Base-by-base conservation (phyloP, 2,329 filamentous ascomycete genomes). In the Calonectria leucothoes region DNA sequence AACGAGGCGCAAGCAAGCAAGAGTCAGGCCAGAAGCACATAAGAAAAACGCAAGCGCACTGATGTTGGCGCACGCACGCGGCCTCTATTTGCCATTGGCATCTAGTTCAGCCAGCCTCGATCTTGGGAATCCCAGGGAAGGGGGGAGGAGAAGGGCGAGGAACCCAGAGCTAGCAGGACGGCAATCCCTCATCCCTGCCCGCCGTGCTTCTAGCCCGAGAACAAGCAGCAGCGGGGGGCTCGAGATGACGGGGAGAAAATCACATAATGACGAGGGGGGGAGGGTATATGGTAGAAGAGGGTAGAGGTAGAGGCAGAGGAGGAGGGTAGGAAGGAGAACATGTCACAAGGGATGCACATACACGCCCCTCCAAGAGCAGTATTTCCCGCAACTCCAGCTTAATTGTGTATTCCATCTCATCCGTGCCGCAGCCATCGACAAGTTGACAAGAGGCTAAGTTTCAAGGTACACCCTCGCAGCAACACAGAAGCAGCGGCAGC, bases 21-120 rank as follows among this genome's bases (percentile, higher is more conserved):
- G 65, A 72, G 57, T 72, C 57, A 72, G 33, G 65, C 70, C 70
- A 68, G 65, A 71, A 63, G 52, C 45, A 57, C 52, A 23, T 35
- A 52, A 29, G 52, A 39, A 55, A 55, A 45, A 65, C 33, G 48
- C 65, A 45, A 29, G n/a, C 31, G 20, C 20, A 51, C 63, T 27
- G 51, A 61, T 64, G 39, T 61, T 61, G 55, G 55, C 55, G 55
- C 55, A n/a, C 20, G 45, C 52, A 48, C 63, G 25, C 69, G 51
- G 29, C 15, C 45, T 51, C 37, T 52, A 51, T 52, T 37, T 27
- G n/a, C 45, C 31, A 25, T 25, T 35, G 27, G 14, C 63, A 45
- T 61, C 31, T 31, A 7, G 27, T 55, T 12, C 55, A 39, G 55
- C 31, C 55, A 39, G 31, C 55, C 35, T 61, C 39, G 55, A 69